These are phyloP conservation scores for Pinus taeda DNA, from an alignment of 75 land plant genomes.

Conservation along the genomic window DNA sequence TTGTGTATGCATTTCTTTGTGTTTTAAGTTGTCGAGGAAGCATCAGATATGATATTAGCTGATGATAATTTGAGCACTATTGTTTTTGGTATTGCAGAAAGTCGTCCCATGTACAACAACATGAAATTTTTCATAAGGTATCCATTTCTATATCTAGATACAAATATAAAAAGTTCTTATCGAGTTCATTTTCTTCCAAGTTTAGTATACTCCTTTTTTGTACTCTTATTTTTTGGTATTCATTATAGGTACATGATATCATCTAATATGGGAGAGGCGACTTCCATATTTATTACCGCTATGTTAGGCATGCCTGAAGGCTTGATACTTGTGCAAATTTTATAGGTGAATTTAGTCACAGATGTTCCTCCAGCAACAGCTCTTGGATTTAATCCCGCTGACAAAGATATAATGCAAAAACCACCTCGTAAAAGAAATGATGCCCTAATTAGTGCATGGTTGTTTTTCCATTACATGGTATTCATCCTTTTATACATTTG, in stretches of 20 bases:
- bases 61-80: conserved; percentile 26
- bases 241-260: conserved; percentile 91
- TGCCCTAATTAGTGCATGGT: conserved; percentile 76
- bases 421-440: conserved; percentile 86
- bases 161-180: neutral
- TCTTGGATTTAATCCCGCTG: conserved; percentile 94
- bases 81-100: conserved; percentile 85
- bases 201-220: neutral
- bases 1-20: neutral
- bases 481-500: neutral
- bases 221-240: neutral
- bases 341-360: conserved; percentile 95
- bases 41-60: conserved; percentile 10
- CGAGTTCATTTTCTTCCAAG: neutral
- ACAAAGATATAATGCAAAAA: conserved; percentile 77
- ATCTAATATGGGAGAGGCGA: conserved; percentile 90
- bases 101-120: conserved; percentile 27
- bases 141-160: neutral
- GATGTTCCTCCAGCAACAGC: conserved; percentile 98
- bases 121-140: conserved; percentile 85
- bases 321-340: conserved; percentile 41
- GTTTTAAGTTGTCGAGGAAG: conserved; percentile 73
- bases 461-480: conserved; percentile 89
- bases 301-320: conserved; percentile 73
- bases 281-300: conserved; percentile 88